phyloP scores from a whole-genome alignment of 371 early-diverging fungal genomes.

The Haplosporangium sp. region DNA sequence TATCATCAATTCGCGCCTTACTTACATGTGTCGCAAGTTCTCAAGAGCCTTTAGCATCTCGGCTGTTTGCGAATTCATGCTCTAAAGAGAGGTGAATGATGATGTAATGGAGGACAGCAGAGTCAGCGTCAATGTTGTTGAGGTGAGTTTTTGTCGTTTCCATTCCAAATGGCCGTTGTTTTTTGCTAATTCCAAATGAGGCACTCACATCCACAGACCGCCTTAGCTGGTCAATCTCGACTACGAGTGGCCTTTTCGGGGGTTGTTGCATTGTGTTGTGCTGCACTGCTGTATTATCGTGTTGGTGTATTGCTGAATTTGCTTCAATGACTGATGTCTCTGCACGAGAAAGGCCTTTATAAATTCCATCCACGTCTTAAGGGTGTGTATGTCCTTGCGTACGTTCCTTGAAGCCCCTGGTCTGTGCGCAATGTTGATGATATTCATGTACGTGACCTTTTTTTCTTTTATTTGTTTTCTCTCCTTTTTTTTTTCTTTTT shows the following conservation, averaged over 20 bases:
- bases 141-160: not conserved
- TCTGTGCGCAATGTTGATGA: too few relatives aligned
- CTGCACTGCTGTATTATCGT: too few relatives aligned
- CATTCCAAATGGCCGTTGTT: not conserved
- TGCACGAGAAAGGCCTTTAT: too few relatives aligned
- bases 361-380: too few relatives aligned
- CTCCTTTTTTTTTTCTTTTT: not conserved
- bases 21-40: conserved; percentile 40
- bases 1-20: not conserved
- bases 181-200: not conserved
- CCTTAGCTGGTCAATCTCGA: conserved; percentile 46
- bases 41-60: conserved; percentile 47
- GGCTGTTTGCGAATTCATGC: conserved; percentile 52
- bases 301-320: too few relatives aligned
- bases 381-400: too few relatives aligned
- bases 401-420: too few relatives aligned
- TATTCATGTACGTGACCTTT: not conserved
- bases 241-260: conserved; percentile 29
- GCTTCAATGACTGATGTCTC: too few relatives aligned
- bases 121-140: too few relatives aligned
- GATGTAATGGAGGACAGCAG: too few relatives aligned
- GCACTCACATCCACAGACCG: conserved; percentile 45
- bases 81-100: conserved; percentile 14
- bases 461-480: conserved; percentile 12
- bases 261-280: conserved; percentile 25